Evolutionary conservation across 257 asterid genomes (phyloP).

Genomic region (Solanum habrochaites): DNA sequence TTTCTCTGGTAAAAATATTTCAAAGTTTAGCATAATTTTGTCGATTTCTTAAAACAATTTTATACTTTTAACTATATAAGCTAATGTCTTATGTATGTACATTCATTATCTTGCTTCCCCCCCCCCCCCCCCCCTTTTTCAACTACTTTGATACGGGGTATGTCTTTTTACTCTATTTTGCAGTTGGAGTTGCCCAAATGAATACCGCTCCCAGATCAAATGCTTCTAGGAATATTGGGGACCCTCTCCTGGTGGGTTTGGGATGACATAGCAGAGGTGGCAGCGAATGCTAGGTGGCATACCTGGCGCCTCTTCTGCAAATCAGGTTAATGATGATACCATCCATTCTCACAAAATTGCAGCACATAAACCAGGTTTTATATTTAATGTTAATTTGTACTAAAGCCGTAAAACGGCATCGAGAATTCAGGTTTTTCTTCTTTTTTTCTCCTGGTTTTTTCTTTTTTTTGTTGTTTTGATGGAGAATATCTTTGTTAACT

Average conservation of each 20-base stretch:
- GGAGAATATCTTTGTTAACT: too few species aligned
- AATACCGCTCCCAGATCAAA: constrained; percentile 20
- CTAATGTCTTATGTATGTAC: not conserved
- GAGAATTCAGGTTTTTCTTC: not conserved
- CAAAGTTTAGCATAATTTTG: not conserved
- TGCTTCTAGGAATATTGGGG: constrained; percentile 23
- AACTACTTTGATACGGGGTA: not conserved
- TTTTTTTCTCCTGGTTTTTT: not conserved
- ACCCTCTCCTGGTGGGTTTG: constrained; percentile 19
- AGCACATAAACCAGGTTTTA: constrained; percentile 41
- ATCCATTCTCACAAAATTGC: constrained; percentile 32
- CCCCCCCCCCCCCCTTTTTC: not conserved
- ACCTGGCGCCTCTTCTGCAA: constrained; percentile 27
- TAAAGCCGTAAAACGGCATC: not conserved
- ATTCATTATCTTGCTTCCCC: not conserved
- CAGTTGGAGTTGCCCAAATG: constrained; percentile 29
- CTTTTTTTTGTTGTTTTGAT: too few species aligned
- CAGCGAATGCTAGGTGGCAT: constrained; percentile 29
- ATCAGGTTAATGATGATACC: constrained; percentile 46
- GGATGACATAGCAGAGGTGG: constrained; percentile 23
- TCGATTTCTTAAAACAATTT: not conserved
- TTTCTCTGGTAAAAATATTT: not conserved
- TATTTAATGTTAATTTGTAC: not conserved
- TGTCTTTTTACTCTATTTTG: constrained; percentile 2
- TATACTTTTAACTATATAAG: not conserved